phyloP scores from a whole-genome alignment of 108 stramenopile species.

The Schizochytrium sp. region DNA sequence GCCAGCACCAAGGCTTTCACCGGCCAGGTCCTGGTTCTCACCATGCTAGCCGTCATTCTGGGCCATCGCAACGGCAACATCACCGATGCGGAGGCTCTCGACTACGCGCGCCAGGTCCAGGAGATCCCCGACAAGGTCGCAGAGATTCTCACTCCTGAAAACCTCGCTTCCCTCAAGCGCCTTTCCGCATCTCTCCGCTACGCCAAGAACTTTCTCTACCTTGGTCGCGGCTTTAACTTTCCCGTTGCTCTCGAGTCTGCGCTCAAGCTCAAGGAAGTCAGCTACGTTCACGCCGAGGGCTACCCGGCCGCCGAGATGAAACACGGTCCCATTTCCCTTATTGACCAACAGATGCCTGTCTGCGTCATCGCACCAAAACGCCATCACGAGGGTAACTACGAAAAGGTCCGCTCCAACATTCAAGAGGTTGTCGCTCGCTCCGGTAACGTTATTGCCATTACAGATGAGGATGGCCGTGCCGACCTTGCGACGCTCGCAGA shows the following conservation, averaged over 20 bases:
- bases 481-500: slow-evolving; percentile 63
- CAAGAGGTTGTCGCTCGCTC: slow-evolving; percentile 92
- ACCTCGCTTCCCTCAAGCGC: background rate
- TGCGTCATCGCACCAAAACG: slow-evolving; percentile 69
- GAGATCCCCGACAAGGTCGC: background rate
- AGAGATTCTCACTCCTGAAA: background rate
- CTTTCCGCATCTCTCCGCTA: slow-evolving; percentile 14
- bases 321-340: slow-evolving; percentile 92
- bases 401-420: slow-evolving; percentile 84
- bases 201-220: slow-evolving; percentile 20
- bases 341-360: slow-evolving; percentile 88
- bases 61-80: background rate
- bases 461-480: slow-evolving; percentile 67
- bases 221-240: slow-evolving; percentile 41
- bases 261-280: slow-evolving; percentile 97
- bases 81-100: background rate
- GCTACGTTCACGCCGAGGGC: slow-evolving; percentile 97
- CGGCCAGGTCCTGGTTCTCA: slow-evolving; percentile 91
- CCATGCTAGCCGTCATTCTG: slow-evolving; percentile 80
- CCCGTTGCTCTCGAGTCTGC: slow-evolving; percentile 90
- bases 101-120: background rate
- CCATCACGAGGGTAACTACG: slow-evolving; percentile 88
- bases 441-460: slow-evolving; percentile 90
- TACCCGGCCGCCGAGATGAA: slow-evolving; percentile 95
- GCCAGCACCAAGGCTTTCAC: slow-evolving; percentile 98